Evolutionary conservation across 164 flowering plant genomes (phyloP), one percentile per base, ranked within the genome.

Genomic region (Amborella trichopoda): DNA sequence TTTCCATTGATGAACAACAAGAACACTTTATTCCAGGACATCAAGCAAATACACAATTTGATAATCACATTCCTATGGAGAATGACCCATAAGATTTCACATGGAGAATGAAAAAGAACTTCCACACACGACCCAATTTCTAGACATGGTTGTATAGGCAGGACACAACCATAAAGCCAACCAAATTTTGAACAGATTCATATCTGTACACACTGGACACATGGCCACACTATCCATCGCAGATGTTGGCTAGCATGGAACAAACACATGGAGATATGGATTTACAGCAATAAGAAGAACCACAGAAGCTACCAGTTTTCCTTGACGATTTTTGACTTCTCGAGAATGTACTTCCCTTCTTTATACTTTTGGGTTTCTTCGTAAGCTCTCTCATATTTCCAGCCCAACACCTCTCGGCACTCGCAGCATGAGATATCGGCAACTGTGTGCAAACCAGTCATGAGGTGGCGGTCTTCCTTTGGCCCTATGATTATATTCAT

Each of bases 291-390:
- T 40, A 28, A 26, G 5, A 38, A 23, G 6, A 19, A 11, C 12
- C 40, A 34, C 6, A 30, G 43, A 21, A 24, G 38, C 59, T 60
- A 71, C 75, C 75, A 74, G 60, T 71, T 67, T 44, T 72, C 78
- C 56, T 68, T 54, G 6, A 69, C 76, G 42, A 70, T 75, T 57
- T 63, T 80, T 5, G 64, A 51, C 55, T 72, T 76, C 58, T 73
- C 83, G 28, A 77, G 68, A 48, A 77, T 68, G 56, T 68, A 68
- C 41, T 74, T 77, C 52, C 79, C 78, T 70, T 75, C 77, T 56
- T 77, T 74, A 62, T 77, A 77, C 61, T 72, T 77, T 60, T 74
- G 83, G n/a, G 69, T 25, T 55, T 59, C 68, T 47, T 74, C 78
- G 24, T 69, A 74, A 48, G 78, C 80, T 17, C 66, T 60, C 52